A percentile compares a stretch with the other conserved stretches of the same genome.
phyloP scores from a whole-genome alignment of 352 stramenopile species.

The Globisporangium ultimum region DNA sequence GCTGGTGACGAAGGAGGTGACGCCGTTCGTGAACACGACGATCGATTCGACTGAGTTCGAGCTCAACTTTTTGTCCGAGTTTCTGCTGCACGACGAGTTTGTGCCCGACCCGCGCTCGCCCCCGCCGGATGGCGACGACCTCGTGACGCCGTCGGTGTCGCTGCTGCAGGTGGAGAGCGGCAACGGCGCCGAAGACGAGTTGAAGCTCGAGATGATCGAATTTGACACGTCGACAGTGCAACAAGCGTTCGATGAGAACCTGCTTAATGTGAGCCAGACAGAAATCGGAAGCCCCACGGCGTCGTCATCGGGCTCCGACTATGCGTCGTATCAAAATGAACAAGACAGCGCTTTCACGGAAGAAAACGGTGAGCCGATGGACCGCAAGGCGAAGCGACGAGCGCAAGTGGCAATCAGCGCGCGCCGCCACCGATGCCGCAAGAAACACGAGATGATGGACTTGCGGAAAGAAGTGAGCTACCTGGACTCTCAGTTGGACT shows the following conservation, averaged over 20 bases:
- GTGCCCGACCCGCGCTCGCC: constrained; percentile 16
- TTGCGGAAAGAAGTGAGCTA: constrained; percentile 32
- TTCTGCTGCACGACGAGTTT: constrained; percentile 39
- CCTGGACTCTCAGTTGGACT: constrained; percentile 27
- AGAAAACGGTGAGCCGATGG: neutral
- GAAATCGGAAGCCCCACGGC: constrained; percentile 2
- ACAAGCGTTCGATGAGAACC: neutral
- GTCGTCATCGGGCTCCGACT: constrained; percentile 13
- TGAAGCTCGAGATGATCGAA: constrained; percentile 7
- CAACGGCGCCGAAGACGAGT: constrained; percentile 2
- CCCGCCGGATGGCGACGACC: neutral
- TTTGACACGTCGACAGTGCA: neutral
- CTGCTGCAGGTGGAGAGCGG: neutral
- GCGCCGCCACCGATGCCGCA: constrained; percentile 34
- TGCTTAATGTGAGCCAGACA: neutral
- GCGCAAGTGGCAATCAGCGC: constrained; percentile 35
- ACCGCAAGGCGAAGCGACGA: constrained; percentile 26
- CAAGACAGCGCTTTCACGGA: neutral
- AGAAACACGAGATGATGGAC: constrained; percentile 45
- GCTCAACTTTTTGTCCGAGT: constrained; percentile 45
- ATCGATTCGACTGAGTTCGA: constrained; percentile 22
- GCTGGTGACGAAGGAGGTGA: neutral
- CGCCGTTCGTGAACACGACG: neutral
- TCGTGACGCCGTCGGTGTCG: neutral
- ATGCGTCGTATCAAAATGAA: constrained; percentile 7